Conservation (phyloP, 78 protist species). For the Bodo saltans region DNA sequence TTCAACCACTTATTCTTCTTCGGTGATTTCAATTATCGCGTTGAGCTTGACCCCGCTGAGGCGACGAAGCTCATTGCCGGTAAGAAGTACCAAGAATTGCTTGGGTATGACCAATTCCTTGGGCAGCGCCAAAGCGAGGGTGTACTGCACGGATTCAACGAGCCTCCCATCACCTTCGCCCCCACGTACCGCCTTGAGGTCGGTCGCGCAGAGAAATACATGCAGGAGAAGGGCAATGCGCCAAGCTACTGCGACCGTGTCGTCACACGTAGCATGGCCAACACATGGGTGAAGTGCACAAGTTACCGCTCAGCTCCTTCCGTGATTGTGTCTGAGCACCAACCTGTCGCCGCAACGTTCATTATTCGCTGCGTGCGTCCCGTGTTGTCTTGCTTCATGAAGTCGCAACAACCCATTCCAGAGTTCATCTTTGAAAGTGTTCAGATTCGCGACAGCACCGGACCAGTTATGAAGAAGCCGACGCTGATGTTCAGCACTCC, state of each 20-base stretch:
- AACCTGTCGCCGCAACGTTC: slow-evolving; percentile 27
- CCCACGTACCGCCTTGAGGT: slow-evolving; percentile 30
- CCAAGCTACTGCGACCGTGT: slow-evolving; percentile 22
- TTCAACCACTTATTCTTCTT: slow-evolving; percentile 42
- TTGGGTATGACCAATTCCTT: slow-evolving; percentile 26
- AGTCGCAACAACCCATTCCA: slow-evolving; percentile 11
- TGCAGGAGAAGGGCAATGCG: slow-evolving; percentile 17
- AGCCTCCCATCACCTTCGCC: slow-evolving; percentile 36
- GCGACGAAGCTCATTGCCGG: slow-evolving; percentile 6
- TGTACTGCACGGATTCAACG: slow-evolving; percentile 25
- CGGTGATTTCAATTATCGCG: slow-evolving; percentile 40
- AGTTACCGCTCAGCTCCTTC: background rate
- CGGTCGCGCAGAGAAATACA: slow-evolving; percentile 19
- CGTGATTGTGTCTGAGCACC: slow-evolving; percentile 8
- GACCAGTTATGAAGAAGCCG: slow-evolving; percentile 17
- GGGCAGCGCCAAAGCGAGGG: background rate
- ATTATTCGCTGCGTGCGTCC: slow-evolving; percentile 22
- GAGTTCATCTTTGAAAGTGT: background rate
- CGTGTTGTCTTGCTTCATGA: slow-evolving; percentile 11
- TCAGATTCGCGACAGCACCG: background rate
- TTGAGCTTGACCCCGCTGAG: slow-evolving; percentile 12
- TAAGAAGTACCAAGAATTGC: slow-evolving; percentile 18
- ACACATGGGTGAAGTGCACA: slow-evolving; percentile 23
- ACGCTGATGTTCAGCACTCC: background rate
- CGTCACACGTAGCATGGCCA: background rate